These are phyloP conservation scores for Acephala macrosclerotiorum DNA, from an alignment of 2,329 filamentous ascomycete genomes.

Conservation along the genomic window DNA sequence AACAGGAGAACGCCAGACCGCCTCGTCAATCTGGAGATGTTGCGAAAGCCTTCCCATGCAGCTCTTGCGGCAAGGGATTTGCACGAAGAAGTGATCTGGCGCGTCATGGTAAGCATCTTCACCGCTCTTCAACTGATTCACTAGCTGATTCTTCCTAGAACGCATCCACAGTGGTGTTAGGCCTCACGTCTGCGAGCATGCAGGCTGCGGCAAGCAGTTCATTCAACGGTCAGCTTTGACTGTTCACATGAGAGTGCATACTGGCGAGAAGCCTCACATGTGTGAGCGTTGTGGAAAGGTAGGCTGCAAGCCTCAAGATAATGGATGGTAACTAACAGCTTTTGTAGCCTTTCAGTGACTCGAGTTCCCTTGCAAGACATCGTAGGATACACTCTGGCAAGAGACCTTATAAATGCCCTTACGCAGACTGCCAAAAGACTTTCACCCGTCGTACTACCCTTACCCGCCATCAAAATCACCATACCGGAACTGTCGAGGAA, in stretches of 20 bases:
- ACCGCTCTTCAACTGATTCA: conserved; percentile 24
- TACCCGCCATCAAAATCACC: conserved; percentile 94
- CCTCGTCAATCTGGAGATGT: conserved; percentile 34
- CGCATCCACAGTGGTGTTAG: conserved; percentile 92
- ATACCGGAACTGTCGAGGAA: conserved; percentile 94
- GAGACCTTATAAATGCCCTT: conserved; percentile 96
- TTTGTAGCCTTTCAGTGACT: conserved; percentile 89
- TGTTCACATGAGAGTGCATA: conserved; percentile 94
- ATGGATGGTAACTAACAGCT: conserved; percentile 34
- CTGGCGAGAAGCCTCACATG: conserved; percentile 97
- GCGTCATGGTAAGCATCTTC: conserved; percentile 77
- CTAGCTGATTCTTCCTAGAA: conserved; percentile 60
- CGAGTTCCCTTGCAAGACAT: conserved; percentile 91
- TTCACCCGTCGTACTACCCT: conserved; percentile 96
- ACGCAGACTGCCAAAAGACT: conserved; percentile 97
- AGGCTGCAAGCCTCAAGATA: conserved; percentile 36
- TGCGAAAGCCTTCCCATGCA: conserved; percentile 83
- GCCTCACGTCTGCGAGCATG: conserved; percentile 91
- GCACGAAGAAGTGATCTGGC: conserved; percentile 93
- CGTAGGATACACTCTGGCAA: conserved; percentile 95
- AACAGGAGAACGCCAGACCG: conserved; percentile 37
- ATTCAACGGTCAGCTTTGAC: conserved; percentile 96
- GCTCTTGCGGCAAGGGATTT: conserved; percentile 89
- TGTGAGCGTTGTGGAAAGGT: conserved; percentile 98
- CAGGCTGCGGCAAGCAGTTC: conserved; percentile 92